These are phyloP conservation scores for Galerina sulciceps DNA, from an alignment of 768 basidiomycete species.

Conservation along the genomic window DNA sequence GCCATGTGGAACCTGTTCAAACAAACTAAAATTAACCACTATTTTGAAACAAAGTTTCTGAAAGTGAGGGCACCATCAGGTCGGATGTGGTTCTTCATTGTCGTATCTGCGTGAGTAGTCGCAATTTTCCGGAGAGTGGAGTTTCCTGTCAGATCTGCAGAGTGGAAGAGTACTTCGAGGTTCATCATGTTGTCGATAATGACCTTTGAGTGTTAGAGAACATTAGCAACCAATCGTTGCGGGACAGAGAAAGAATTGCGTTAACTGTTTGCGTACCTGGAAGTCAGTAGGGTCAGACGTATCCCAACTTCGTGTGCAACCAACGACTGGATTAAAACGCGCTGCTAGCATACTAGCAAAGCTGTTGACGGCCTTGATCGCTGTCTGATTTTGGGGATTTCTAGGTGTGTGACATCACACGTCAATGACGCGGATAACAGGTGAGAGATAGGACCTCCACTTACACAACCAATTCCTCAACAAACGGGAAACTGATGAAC, in stretches of 20 bases:
- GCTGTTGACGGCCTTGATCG: slow-evolving; percentile 54
- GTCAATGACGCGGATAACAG: neutral
- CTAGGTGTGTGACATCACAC: slow-evolving; percentile 32
- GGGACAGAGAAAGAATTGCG: neutral
- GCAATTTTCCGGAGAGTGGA: slow-evolving; percentile 63
- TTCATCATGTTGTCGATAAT: slow-evolving; percentile 87
- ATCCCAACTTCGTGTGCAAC: slow-evolving; percentile 76
- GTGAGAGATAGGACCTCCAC: slow-evolving; percentile 23
- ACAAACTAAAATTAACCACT: slow-evolving; percentile 3
- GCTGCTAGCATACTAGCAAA: slow-evolving; percentile 61
- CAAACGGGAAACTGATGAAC: slow-evolving; percentile 72
- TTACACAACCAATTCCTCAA: slow-evolving; percentile 62
- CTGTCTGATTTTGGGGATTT: slow-evolving; percentile 60
- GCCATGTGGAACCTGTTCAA: slow-evolving; percentile 52
- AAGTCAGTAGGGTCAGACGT: slow-evolving; percentile 61
- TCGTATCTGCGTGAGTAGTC: slow-evolving; percentile 66
- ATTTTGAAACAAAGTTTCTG: neutral
- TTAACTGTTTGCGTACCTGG: slow-evolving; percentile 38
- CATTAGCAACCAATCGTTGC: neutral
- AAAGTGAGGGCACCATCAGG: slow-evolving; percentile 49
- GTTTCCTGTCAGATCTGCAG: slow-evolving; percentile 63
- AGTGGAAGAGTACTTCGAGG: slow-evolving; percentile 66
- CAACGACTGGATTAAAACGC: slow-evolving; percentile 62
- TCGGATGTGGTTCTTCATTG: slow-evolving; percentile 69
- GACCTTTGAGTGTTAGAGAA: slow-evolving; percentile 37